Conservation (phyloP, 1,284 basidiomycete species). For the Ustilago crameri region DNA sequence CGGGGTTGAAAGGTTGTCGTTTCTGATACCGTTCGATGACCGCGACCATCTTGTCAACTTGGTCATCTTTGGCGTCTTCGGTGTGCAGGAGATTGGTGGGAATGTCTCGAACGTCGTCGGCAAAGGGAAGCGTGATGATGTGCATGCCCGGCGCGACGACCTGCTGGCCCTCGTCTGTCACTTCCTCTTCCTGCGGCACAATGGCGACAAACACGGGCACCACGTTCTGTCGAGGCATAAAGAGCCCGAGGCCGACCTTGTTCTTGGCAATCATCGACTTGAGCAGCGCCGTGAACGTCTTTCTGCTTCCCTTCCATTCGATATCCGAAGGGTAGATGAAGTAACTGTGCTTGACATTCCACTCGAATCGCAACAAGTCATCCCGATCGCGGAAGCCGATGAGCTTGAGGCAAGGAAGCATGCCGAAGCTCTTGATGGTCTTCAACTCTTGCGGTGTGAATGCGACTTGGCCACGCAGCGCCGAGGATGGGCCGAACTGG, state of each 20-base stretch:
- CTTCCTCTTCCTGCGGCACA: slow-evolving; percentile 81
- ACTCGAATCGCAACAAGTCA: slow-evolving; percentile 78
- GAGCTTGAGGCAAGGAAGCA: slow-evolving; percentile 77
- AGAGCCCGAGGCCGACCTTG: slow-evolving; percentile 82
- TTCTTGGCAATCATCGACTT: slow-evolving; percentile 83
- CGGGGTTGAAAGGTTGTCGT: slow-evolving; percentile 82
- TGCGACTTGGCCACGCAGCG: slow-evolving; percentile 74
- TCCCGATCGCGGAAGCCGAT: slow-evolving; percentile 82
- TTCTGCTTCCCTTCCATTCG: slow-evolving; percentile 87
- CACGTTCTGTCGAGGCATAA: slow-evolving; percentile 78
- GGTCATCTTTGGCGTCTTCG: slow-evolving; percentile 75
- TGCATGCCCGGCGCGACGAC: slow-evolving; percentile 89
- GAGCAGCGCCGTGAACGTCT: slow-evolving; percentile 88
- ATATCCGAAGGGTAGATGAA: slow-evolving; percentile 95
- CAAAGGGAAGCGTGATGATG: slow-evolving; percentile 88
- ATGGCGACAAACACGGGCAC: slow-evolving; percentile 85
- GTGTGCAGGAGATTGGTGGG: slow-evolving; percentile 69
- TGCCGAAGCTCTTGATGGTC: slow-evolving; percentile 74
- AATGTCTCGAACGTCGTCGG: slow-evolving; percentile 88
- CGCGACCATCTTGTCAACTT: slow-evolving; percentile 77
- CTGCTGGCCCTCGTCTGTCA: slow-evolving; percentile 75
- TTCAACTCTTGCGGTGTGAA: slow-evolving; percentile 85
- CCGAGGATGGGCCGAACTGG: slow-evolving; percentile 56
- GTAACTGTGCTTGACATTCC: slow-evolving; percentile 88
- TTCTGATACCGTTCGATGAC: slow-evolving; percentile 85